phyloP scores from a whole-genome alignment of 2,329 filamentous ascomycete species.

The Trichothecium roseum region DNA sequence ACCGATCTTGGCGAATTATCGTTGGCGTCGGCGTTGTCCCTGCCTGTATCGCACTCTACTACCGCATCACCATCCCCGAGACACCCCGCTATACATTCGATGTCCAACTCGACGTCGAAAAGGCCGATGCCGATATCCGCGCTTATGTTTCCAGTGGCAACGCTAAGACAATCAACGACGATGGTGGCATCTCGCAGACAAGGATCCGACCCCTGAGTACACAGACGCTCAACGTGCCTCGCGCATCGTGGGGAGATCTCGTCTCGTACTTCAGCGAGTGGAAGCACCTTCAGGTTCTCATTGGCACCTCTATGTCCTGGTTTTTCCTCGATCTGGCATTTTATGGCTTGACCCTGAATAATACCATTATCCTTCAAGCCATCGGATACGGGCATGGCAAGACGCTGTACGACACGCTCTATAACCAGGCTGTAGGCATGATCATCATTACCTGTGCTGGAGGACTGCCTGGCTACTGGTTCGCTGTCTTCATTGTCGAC shows the following conservation, averaged over 20 bases:
- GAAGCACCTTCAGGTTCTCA: slow-evolving; percentile 58
- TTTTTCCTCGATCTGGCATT: slow-evolving; percentile 67
- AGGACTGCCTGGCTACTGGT: slow-evolving; percentile 72
- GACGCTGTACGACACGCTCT: slow-evolving; percentile 58
- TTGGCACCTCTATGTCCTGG: slow-evolving; percentile 73
- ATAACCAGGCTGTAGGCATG: slow-evolving; percentile 65
- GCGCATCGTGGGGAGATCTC: slow-evolving; percentile 62
- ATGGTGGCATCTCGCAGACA: slow-evolving; percentile 34
- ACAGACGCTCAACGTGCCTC: slow-evolving; percentile 45
- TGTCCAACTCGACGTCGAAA: slow-evolving; percentile 63
- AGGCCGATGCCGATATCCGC: slow-evolving; percentile 63
- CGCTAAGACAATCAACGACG: too few species aligned
- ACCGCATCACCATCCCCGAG: slow-evolving; percentile 76
- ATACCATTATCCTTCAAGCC: slow-evolving; percentile 56
- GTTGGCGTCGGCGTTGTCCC: slow-evolving; percentile 72
- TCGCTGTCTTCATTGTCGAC: slow-evolving; percentile 63
- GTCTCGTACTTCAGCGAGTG: slow-evolving; percentile 56
- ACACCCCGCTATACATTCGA: slow-evolving; percentile 79
- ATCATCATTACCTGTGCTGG: slow-evolving; percentile 70
- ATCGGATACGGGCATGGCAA: slow-evolving; percentile 59
- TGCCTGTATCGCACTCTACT: slow-evolving; percentile 72
- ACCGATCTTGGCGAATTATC: slow-evolving; percentile 74
- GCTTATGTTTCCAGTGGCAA: slow-evolving; percentile 41
- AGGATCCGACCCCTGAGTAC: slow-evolving; percentile 36
- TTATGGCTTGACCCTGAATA: slow-evolving; percentile 68